Conservation (phyloP, 2,329 filamentous ascomycete species). For the Phialophora verrucosa region DNA sequence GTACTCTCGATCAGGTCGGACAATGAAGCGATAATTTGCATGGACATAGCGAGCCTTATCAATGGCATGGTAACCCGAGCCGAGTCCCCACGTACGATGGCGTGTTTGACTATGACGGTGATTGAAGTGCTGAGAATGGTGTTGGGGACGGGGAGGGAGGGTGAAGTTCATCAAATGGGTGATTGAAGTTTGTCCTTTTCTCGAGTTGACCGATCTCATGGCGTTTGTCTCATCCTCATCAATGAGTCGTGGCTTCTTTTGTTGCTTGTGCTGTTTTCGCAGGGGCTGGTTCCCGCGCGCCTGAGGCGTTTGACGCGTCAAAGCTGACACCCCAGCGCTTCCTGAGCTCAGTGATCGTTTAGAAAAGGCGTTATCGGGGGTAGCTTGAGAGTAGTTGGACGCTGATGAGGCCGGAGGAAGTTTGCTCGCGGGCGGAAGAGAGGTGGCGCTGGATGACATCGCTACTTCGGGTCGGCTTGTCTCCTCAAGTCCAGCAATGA, state of each 20-base stretch:
- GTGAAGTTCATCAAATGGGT: conserved; percentile 95
- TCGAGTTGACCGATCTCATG: conserved; percentile 69
- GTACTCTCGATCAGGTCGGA: conserved; percentile 81
- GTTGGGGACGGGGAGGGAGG: conserved; percentile 73
- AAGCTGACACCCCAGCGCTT: conserved; percentile 48
- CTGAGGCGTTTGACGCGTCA: conserved; percentile 46
- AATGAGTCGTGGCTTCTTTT: conserved; percentile 73
- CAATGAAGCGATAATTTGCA: conserved; percentile 96
- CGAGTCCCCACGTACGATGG: conserved; percentile 80
- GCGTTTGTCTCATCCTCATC: conserved; percentile 81
- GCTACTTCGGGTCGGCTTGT: conserved; percentile 27
- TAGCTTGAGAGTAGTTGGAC: conserved; percentile 33
- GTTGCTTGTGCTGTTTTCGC: conserved; percentile 83
- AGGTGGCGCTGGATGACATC: conserved; percentile 39
- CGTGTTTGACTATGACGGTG: conserved; percentile 66
- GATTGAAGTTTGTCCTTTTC: conserved; percentile 94
- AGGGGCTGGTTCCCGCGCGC: conserved; percentile 74
- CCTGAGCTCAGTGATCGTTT: conserved; percentile 50
- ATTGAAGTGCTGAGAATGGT: conserved; percentile 58
- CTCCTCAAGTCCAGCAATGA: conserved; percentile 33
- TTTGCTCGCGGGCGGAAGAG: conserved; percentile 31
- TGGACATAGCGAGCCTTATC: conserved; percentile 94
- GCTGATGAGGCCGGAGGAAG: conserved; percentile 28
- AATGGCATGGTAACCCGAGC: conserved; percentile 85
- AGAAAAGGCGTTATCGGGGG: conserved; percentile 28